Base-by-base conservation (phyloP, 176 grass and related monocot species). In the Olyra latifolia region DNA sequence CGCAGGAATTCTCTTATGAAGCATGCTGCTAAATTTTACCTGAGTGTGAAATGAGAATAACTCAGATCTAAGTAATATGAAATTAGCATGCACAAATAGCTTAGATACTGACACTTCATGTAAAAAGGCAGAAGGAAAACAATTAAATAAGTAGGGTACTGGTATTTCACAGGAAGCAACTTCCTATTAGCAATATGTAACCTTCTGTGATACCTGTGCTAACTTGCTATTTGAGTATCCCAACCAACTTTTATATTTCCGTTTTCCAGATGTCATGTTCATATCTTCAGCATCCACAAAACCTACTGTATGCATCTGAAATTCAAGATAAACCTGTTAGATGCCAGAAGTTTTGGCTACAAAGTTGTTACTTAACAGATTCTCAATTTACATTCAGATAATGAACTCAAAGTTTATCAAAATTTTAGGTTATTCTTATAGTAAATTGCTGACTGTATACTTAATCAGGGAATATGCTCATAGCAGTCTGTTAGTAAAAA, bases 21-120 rank as follows among this genome's bases (percentile, higher is more conserved):
- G 93, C 75, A 98, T 95, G 90, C 96, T 98, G 80, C 90, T 91
- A 62, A 98, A 98, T 66, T 98, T 98, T 60, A 98, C 76, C 96
- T 98, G 78, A 74, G 7, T 56, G 11, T 41, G 30, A 52, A 87
- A 77, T 4, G 6, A 58, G 42, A 68, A 90, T 15, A 85, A 62
- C 28, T 85, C 5, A 78, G 55, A 25, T 1, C 3, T 52, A 28
- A 74, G 24, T 25, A 79, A 44, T 81, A 57, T 80, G 65, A 76
- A 83, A 89, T 65, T 65, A 74, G 56, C 8, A 45, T 80, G 41
- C 29, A 75, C 53, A 8, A 25, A 71, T 52, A 49, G 15, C 10
- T 66, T 67, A 40, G 38, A 76, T 20, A 16, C 0, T 61, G 14
- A 4, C 2, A 24, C 10, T 50, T 71, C 2, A 28, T 69, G 20